Evolutionary conservation across 257 asterid species (phyloP).

Genomic region (Gentiana macrophylla): DNA sequence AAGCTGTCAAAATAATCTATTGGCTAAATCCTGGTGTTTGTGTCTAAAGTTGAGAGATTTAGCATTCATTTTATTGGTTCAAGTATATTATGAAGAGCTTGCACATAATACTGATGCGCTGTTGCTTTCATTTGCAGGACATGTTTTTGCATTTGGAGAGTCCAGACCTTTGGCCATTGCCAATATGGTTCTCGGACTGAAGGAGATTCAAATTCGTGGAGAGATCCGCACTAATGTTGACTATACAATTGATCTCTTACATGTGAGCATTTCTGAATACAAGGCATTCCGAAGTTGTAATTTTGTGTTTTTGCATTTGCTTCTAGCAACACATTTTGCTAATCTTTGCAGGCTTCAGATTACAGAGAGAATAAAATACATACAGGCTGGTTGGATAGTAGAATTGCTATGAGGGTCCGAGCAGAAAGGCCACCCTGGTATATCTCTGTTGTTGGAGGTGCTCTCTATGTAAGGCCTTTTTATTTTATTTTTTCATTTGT

Average conservation of each 20-base stretch:
- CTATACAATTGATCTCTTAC: constrained; percentile 94
- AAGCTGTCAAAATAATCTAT: too few species aligned
- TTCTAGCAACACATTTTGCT: constrained; percentile 1
- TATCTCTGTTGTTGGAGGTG: constrained; percentile 97
- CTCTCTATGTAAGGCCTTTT: constrained; percentile 71
- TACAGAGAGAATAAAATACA: constrained; percentile 94
- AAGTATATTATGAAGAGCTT: neutral
- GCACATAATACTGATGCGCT: constrained; percentile 2
- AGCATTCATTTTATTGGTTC: too few species aligned
- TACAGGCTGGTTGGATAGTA: constrained; percentile 99
- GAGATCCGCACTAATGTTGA: constrained; percentile 98
- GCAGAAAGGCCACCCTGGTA: constrained; percentile 99
- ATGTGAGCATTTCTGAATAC: constrained; percentile 44
- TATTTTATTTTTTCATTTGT: constrained; percentile 1
- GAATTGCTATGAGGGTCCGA: constrained; percentile 99
- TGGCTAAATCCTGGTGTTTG: too few species aligned
- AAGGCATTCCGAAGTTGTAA: neutral
- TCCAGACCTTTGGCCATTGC: constrained; percentile 97
- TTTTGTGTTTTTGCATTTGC: neutral
- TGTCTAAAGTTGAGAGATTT: too few species aligned
- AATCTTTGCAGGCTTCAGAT: constrained; percentile 63
- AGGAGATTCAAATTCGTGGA: constrained; percentile 98
- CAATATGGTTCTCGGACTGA: constrained; percentile 98
- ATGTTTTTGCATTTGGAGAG: constrained; percentile 96
- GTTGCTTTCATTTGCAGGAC: constrained; percentile 49